A percentile compares a stretch with the other conserved stretches of the same genome.
These are phyloP conservation scores for Sorghum bicolor DNA, from an alignment of 176 grass and related monocot species.

Conservation along the genomic window DNA sequence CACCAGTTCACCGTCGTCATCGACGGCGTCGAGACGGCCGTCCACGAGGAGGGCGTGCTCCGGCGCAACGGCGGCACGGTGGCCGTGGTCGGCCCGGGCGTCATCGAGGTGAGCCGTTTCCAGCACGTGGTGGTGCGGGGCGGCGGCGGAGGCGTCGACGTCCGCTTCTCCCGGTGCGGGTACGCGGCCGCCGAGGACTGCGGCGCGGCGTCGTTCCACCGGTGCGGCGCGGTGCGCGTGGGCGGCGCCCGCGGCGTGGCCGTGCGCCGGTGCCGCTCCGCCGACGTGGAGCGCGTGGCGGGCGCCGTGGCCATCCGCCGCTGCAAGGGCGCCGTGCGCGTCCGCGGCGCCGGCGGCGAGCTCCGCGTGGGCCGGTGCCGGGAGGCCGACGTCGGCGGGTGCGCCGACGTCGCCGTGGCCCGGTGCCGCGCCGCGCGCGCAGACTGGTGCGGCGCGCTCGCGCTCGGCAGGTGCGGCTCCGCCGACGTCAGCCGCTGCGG, in stretches of 20 bases:
- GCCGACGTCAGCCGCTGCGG: constrained; percentile 56
- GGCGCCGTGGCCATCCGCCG: constrained; percentile 35
- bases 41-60: constrained; percentile 57
- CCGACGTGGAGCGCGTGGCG: constrained; percentile 44
- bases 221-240: constrained; percentile 44
- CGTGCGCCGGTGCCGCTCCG: constrained; percentile 44
- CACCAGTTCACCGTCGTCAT: constrained; percentile 54
- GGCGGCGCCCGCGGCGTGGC: constrained; percentile 30
- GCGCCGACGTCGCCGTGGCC: constrained; percentile 35
- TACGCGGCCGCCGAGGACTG: constrained; percentile 46
- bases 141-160: constrained; percentile 11
- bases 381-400: constrained; percentile 44
- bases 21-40: constrained; percentile 45
- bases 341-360: constrained; percentile 48
- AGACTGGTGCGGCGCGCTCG: constrained; percentile 57
- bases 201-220: constrained; percentile 38
- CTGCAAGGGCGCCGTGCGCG: constrained; percentile 36
- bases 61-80: constrained; percentile 40
- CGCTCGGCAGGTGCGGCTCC: constrained; percentile 35
- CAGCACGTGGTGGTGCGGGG: constrained; percentile 37
- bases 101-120: constrained; percentile 11
- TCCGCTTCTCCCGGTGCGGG: constrained; percentile 37
- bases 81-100: constrained; percentile 40
- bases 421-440: constrained; percentile 39
- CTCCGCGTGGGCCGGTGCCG: constrained; percentile 39